Base-by-base conservation (phyloP, 192 early-diverging fungal genomes). In the Powellomyces hirtus region DNA sequence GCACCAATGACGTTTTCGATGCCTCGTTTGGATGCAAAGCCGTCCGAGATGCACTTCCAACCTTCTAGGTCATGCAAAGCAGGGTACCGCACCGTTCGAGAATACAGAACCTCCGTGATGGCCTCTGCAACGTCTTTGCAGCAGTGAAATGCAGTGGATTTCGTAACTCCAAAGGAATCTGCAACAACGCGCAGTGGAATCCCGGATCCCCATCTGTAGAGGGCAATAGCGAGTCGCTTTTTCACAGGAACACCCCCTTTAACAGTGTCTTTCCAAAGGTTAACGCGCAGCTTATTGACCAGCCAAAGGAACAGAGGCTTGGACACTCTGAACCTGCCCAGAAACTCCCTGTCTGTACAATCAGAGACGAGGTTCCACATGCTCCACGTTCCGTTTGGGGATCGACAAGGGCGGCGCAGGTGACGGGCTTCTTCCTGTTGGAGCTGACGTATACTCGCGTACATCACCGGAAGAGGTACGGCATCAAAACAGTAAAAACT, bases 201-300 rank as follows among this genome's bases (percentile, higher is more conserved):
- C 22, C 53, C 53, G 16, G 22, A 16, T 16, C 27, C 53, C 18
- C 29, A 56, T 3, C 27, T 13, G 16, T 56, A 56, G 18, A 56
- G 53, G 33, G 53, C 53, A 31, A 56, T 26, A 16, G 53, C 53
- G 29, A 56, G 53, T 4, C 53, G 53, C 53, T 56, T 56, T 26
- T 22, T 16, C 29, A 56, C 53, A 5, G 26, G 29, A 33, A 26
- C 27, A 18, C 5, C 53, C 14, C 53, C 53, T 30, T 33, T 26
- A 18, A 30, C 29, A 22, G 16, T 16, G 33, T 56, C 53, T 56
- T 56, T 56, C 22, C n/a, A n/a, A n/a, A n/a, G n/a, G n/a, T n/a
- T n/a, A n/a, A n/a, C n/a, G n/a, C n/a, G n/a, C n/a, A n/a, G n/a
- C n/a, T n/a, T n/a, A n/a, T n/a, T n/a, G n/a, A n/a, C n/a, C n/a